These are phyloP conservation scores for Drechslerella coelobrocha DNA, from an alignment of 2,329 filamentous ascomycete species.

Conservation along the genomic window DNA sequence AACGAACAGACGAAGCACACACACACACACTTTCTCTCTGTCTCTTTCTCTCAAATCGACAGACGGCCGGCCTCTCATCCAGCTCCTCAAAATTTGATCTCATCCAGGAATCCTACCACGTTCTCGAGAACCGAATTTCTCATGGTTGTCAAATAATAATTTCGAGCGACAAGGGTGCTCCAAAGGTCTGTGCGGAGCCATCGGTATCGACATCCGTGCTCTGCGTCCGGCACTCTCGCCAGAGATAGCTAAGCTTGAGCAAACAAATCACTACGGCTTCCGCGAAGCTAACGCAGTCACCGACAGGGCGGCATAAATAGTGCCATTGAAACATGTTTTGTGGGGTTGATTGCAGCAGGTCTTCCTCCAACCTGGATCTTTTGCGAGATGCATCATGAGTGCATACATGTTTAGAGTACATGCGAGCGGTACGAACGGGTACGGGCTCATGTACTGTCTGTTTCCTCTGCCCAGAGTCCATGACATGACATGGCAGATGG, in stretches of 20 bases:
- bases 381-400: constrained; percentile 2
- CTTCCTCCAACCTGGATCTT: constrained; percentile 3
- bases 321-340: constrained; percentile 6
- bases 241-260: background rate
- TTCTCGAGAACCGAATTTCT: constrained; percentile 12
- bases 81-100: constrained; percentile 9
- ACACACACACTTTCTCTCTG: background rate
- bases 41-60: background rate
- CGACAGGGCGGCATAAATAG: background rate
- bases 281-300: background rate
- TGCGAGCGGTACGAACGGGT: background rate
- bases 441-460: background rate
- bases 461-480: background rate
- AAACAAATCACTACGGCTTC: background rate
- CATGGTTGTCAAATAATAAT: constrained; percentile 50
- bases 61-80: background rate
- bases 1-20: too few relatives aligned
- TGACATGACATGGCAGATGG: constrained; percentile 7
- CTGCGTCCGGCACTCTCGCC: background rate
- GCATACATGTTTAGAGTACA: background rate
- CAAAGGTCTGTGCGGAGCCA: constrained; percentile 42
- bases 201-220: constrained; percentile 8
- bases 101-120: background rate
- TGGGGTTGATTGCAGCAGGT: background rate
- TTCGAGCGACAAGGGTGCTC: constrained; percentile 46